phyloP scores from a whole-genome alignment of 192 early-diverging fungal genomes.

The Geranomyces michiganensis region DNA sequence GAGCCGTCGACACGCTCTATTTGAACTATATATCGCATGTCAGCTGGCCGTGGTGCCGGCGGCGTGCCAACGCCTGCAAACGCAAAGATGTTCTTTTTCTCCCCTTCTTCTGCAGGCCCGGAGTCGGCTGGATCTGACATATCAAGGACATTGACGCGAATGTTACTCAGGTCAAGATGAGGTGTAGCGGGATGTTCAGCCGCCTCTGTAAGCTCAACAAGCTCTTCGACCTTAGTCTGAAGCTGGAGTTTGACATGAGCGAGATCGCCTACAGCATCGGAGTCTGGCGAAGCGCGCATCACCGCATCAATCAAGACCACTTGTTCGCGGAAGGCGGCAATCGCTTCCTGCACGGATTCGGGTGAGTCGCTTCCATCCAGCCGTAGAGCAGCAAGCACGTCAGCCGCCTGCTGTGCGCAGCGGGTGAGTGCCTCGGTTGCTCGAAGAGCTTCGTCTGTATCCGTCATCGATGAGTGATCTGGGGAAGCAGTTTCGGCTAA shows the following conservation, averaged over 20 bases:
- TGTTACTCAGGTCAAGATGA: conserved; percentile 11
- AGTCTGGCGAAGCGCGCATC: conserved; percentile 18
- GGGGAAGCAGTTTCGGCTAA: not conserved
- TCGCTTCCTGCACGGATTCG: conserved; percentile 7
- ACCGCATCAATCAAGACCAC: conserved; percentile 13
- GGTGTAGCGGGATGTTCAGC: conserved; percentile 16
- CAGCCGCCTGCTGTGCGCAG: conserved; percentile 3
- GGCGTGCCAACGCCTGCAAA: not conserved
- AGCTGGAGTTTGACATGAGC: conserved; percentile 37
- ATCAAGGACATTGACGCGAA: conserved; percentile 26
- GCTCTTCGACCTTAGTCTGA: conserved; percentile 35
- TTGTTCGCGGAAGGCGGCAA: conserved; percentile 18
- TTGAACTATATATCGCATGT: conserved; percentile 8
- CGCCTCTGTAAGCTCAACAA: conserved; percentile 29
- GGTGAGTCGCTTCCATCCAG: not conserved
- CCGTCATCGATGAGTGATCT: not conserved
- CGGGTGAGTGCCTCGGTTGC: not conserved
- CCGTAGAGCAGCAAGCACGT: conserved; percentile 3
- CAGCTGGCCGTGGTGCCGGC: not conserved
- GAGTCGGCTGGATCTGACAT: not conserved
- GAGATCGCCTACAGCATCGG: conserved; percentile 28
- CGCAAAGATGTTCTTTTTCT: conserved; percentile 2
- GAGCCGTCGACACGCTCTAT: conserved; percentile 12
- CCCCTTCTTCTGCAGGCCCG: conserved; percentile 2
- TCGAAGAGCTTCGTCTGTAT: not conserved